Base-by-base conservation (phyloP, 768 basidiomycete species). In the Hirschioporus abietinus region DNA sequence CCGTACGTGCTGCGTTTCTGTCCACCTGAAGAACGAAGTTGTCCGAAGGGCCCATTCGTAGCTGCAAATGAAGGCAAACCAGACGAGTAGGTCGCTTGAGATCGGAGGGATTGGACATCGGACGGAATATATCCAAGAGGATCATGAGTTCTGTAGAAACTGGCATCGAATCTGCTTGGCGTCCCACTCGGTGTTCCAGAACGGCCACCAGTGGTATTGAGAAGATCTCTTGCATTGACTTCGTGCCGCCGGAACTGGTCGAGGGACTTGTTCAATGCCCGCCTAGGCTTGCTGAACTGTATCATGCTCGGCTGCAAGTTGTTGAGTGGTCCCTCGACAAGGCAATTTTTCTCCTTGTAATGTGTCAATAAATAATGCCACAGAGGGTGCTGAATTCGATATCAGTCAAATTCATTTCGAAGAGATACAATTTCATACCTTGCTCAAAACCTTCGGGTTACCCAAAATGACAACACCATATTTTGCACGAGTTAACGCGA, bases 391-490 rank as follows among this genome's bases (percentile, higher is more conserved):
- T 99, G 68, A 59, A 65, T 63, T 69, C 68, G 34, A 69, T 35
- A 64, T 68, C 61, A 69, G 70, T 67, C 65, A 66, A 58, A 62
- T 64, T 35, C 15, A 63, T 35, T 15, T 66, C 65, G 58, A 58
- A 26, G 66, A 34, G 63, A n/a, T 12, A 30, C 61, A 58, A 17
- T 7, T 65, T 72, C 83, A 57, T 70, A 94, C 96, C 90, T 99
- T 99, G 89, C 95, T 97, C 63, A 99, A 81, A 66, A 99, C 96
- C 77, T 99, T 99, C 2, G 97, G 97, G 76, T 99, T 99, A n/a
- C 97, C 97, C n/a, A 99, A 83, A 72, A 99, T 98, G 63, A 99
- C 97, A 9, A 96, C 91, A 1, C 97, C 97, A 74, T 99, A 99
- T 77, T 98, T 99, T 57, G 97, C 96, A 69, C 97, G 86, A 1